Evolutionary conservation across 148 eudicot genomes (phyloP).

Genomic region (Spergularia bocconei): DNA sequence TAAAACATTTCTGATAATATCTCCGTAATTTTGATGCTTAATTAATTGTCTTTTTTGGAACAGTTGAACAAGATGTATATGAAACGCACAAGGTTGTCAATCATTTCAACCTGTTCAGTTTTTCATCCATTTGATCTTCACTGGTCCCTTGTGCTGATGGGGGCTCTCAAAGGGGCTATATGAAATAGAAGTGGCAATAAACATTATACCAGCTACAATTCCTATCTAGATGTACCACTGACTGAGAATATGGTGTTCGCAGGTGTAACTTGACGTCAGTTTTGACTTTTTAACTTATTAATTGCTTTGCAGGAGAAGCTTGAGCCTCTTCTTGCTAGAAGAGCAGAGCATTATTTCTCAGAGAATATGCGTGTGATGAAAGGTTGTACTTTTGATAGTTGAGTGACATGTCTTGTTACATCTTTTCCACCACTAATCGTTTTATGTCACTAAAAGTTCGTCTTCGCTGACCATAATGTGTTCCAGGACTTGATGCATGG

Average conservation of each 20-base stretch:
- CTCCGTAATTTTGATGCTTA: slow-evolving; percentile 16
- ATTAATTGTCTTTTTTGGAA: slow-evolving; percentile 25
- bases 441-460: neutral
- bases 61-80: slow-evolving; percentile 67
- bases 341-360: slow-evolving; percentile 96
- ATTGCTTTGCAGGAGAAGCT: slow-evolving; percentile 50
- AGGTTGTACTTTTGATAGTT: slow-evolving; percentile 38
- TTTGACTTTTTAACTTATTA: neutral
- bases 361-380: slow-evolving; percentile 75
- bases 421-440: neutral
- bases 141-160: neutral
- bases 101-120: neutral
- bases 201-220: neutral
- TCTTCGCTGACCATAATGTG: neutral
- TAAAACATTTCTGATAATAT: neutral
- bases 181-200: neutral
- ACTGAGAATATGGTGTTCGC: neutral
- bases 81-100: slow-evolving; percentile 74
- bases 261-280: neutral
- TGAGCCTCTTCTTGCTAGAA: slow-evolving; percentile 67
- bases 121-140: neutral
- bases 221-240: neutral
- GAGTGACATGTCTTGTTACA: slow-evolving; percentile 6
- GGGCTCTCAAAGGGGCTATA: neutral
- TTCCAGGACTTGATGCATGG: slow-evolving; percentile 92